Evolutionary conservation across 148 eudicot species (phyloP), one percentile per base, ranked within the genome.

Genomic region (Vaccinium darrowii): DNA sequence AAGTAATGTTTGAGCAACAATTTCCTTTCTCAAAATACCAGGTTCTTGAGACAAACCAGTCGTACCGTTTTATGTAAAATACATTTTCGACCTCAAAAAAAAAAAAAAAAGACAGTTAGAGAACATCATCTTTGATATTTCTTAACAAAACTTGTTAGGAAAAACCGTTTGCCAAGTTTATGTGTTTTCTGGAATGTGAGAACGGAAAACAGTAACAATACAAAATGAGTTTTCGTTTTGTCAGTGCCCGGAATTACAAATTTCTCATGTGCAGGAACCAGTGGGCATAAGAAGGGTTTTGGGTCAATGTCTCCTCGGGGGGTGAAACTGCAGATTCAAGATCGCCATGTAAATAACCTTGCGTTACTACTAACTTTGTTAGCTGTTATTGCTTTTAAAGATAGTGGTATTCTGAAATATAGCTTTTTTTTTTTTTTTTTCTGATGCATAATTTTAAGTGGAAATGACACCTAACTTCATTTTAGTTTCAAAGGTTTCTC

Each of bases 281-380:
- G 54, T 7, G 53, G 79, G 52, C 69, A 74, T 16, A 65, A 27
- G 23, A 50, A 21, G 67, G 84, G 76, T 47, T 52, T 21, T 82
- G 87, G 88, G 76, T 51, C 81, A 62, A 94, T 93, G 98, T 85
- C 97, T 9, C 89, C 89, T 84, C 88, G 84, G 27, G 88, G 91
- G 13, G 95, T 92, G 76, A 90, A 85, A 80, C 86, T 94, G 60
- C 85, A 85, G 3, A 88, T 95, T 86, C 94, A 92, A 78, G 94
- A 95, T 86, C 90, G 87, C 80, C 87, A 92, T 86, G 98, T 93
- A 93, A 84, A 71, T 74, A 30, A 72, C 9, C 1, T 12, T 52
- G 49, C 12, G 21, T 47, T 7, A 19, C 49, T 10, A 21, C 25
- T 65, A 39, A 14, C 16, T 83, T 50, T 21, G 14, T 49, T 56